Conservation (phyloP, 768 basidiomycete species). For the Royoungia palumana region DNA sequence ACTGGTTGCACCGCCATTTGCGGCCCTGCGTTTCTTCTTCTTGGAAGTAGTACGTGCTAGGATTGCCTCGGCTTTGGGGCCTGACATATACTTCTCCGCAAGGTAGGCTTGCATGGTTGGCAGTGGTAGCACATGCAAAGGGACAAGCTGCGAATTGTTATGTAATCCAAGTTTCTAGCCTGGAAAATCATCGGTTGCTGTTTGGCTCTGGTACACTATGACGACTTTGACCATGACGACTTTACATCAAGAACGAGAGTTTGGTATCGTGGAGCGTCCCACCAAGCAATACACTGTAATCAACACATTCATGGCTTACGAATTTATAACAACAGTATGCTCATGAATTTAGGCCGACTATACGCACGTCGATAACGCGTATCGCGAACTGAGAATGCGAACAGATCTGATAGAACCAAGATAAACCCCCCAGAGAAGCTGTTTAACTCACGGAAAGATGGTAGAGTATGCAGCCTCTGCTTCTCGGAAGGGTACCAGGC, state of each 20-base stretch:
- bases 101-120: slow-evolving; percentile 71
- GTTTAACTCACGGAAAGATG: slow-evolving; percentile 25
- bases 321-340: neutral
- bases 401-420: slow-evolving; percentile 5
- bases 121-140: neutral
- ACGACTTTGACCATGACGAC: too few species aligned
- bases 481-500: slow-evolving; percentile 24
- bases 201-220: too few species aligned
- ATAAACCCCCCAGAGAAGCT: neutral
- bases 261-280: too few species aligned
- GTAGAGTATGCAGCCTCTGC: slow-evolving; percentile 26
- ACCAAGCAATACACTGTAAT: too few species aligned
- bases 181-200: too few species aligned
- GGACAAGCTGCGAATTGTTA: neutral
- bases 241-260: too few species aligned
- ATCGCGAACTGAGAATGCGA: slow-evolving; percentile 1
- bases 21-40: slow-evolving; percentile 67
- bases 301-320: too few species aligned
- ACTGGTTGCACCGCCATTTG: slow-evolving; percentile 15
- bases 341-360: neutral
- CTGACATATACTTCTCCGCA: slow-evolving; percentile 93
- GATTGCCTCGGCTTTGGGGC: slow-evolving; percentile 94
- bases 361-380: neutral
- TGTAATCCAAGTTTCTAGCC: too few species aligned
- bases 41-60: slow-evolving; percentile 58